These are phyloP conservation scores for Chalciporus piperatus DNA, from an alignment of 768 basidiomycete genomes.

Conservation along the genomic window DNA sequence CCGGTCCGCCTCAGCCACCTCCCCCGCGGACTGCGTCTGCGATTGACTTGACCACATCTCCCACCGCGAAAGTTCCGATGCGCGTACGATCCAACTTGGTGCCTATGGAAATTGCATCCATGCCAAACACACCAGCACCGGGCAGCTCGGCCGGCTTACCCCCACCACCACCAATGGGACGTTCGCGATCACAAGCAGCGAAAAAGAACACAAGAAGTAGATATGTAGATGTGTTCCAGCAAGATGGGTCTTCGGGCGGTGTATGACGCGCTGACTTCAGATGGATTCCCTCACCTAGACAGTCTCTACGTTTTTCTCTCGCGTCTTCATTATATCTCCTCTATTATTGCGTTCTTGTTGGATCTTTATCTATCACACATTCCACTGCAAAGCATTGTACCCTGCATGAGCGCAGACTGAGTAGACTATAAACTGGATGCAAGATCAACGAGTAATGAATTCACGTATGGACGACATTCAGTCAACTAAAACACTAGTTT, in stretches of 20 bases:
- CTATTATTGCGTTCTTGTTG: constrained; percentile 14
- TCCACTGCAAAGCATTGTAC: constrained; percentile 11
- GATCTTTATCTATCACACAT: constrained; percentile 21
- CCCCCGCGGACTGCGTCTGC: constrained; percentile 58
- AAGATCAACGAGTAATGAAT: not conserved
- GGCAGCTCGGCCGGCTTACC: constrained; percentile 1
- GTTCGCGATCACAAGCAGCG: constrained; percentile 52
- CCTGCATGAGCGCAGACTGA: not conserved
- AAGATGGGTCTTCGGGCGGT: constrained; percentile 34
- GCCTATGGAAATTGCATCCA: constrained; percentile 41
- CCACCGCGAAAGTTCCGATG: constrained; percentile 49
- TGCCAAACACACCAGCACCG: constrained; percentile 32
- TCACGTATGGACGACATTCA: not conserved
- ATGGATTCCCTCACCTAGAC: not conserved
- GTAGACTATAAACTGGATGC: not conserved
- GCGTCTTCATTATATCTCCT: constrained; percentile 19
- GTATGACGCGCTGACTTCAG: constrained; percentile 5
- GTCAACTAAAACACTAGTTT: constrained; percentile 60
- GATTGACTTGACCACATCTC: constrained; percentile 54
- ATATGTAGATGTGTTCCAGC: constrained; percentile 90
- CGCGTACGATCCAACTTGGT: constrained; percentile 66
- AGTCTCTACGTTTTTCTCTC: not conserved
- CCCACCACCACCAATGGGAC: constrained; percentile 40
- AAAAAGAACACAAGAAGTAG: constrained; percentile 79
- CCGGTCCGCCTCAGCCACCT: constrained; percentile 14